Evolutionary conservation across 805 yeast genomes (phyloP).

Genomic region (Yarrowia sp.): DNA sequence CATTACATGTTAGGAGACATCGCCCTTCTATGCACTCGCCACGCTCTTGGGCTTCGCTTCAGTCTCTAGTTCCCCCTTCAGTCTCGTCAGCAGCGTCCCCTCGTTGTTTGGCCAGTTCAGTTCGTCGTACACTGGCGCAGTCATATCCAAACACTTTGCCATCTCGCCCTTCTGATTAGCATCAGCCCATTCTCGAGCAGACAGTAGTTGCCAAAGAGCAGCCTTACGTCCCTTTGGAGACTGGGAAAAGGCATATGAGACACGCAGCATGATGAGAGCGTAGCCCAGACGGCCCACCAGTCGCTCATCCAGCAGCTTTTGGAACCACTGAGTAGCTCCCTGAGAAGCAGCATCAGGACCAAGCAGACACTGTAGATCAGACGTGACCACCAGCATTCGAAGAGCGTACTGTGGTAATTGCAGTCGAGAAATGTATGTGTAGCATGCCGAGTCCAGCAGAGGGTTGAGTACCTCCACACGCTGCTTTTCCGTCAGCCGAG

Average conservation of each 20-base stretch:
- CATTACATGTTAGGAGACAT: neutral
- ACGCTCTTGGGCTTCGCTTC: neutral
- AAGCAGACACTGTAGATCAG: slow-evolving; percentile 67
- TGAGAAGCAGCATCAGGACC: slow-evolving; percentile 55
- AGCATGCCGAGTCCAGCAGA: slow-evolving; percentile 71
- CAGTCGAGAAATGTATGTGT: slow-evolving; percentile 76
- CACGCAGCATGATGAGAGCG: slow-evolving; percentile 61
- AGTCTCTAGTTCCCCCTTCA: neutral
- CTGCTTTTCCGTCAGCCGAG: slow-evolving; percentile 53
- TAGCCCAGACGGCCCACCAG: slow-evolving; percentile 54
- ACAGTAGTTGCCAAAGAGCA: slow-evolving; percentile 74
- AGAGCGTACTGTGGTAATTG: slow-evolving; percentile 73
- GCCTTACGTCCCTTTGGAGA: slow-evolving; percentile 73
- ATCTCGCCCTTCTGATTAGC: slow-evolving; percentile 47
- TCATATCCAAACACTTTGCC: slow-evolving; percentile 46
- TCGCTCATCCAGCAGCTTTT: slow-evolving; percentile 54
- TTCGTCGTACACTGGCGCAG: slow-evolving; percentile 48
- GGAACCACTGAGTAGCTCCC: slow-evolving; percentile 57
- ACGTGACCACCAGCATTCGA: slow-evolving; percentile 67
- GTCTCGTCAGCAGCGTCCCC: slow-evolving; percentile 21
- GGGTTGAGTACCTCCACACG: slow-evolving; percentile 64
- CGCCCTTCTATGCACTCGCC: neutral
- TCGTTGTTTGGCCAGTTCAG: slow-evolving; percentile 30
- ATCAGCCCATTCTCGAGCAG: slow-evolving; percentile 73
- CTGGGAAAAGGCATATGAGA: slow-evolving; percentile 61